phyloP scores from a whole-genome alignment of 2,329 filamentous ascomycete genomes.

The Paecilomyces niveus region DNA sequence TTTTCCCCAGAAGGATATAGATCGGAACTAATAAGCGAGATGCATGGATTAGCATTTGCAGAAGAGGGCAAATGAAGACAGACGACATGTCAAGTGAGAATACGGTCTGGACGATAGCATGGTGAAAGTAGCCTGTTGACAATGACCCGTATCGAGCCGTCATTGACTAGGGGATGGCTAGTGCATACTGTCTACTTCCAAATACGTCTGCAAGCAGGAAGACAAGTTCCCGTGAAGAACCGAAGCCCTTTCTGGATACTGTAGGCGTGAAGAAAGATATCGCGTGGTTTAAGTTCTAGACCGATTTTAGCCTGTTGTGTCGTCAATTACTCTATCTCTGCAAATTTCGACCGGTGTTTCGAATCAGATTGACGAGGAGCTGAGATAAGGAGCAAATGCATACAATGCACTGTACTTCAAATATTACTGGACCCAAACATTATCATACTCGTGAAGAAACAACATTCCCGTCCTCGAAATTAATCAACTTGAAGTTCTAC shows the following conservation, averaged over 20 bases:
- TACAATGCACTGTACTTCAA: too few species aligned
- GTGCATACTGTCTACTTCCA: too few species aligned
- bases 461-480: too few species aligned
- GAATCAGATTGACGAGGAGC: too few species aligned
- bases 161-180: background rate
- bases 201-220: background rate
- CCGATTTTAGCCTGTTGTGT: background rate
- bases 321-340: background rate
- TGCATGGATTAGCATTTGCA: background rate
- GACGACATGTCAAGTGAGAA: background rate
- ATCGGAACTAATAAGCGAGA: background rate
- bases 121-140: background rate
- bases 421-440: too few species aligned
- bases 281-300: background rate
- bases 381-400: too few species aligned
- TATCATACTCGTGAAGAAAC: too few species aligned
- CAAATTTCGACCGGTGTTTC: background rate
- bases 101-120: background rate
- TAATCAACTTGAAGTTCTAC: background rate
- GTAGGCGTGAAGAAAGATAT: background rate
- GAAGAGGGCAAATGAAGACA: background rate
- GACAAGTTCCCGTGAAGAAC: background rate
- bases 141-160: background rate
- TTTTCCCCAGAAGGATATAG: background rate
- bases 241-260: background rate